phyloP scores from a whole-genome alignment of 306 rosid genomes.

The Sindora glabra region DNA sequence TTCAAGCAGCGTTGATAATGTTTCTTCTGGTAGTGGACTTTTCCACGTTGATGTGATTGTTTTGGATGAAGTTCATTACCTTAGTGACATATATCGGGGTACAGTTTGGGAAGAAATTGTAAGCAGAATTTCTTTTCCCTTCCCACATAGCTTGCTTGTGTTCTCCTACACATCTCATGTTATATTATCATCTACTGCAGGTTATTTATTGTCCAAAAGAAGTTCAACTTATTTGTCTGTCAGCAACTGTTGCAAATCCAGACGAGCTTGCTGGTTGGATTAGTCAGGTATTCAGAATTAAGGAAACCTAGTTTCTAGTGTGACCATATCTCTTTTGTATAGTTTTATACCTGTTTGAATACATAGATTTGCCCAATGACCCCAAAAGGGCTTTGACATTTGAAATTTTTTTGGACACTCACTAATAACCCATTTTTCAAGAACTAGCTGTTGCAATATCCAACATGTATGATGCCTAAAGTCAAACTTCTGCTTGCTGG shows the following conservation, averaged over 20 bases:
- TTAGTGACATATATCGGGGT: slow-evolving; percentile 93
- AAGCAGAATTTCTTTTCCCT: slow-evolving; percentile 28
- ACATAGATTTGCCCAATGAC: too few species aligned
- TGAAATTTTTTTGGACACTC: too few species aligned
- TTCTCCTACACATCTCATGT: slow-evolving; percentile 1
- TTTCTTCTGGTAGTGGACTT: slow-evolving; percentile 72
- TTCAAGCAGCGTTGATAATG: slow-evolving; percentile 75
- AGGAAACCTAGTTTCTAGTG: background rate
- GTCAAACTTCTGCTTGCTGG: too few species aligned
- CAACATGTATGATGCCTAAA: too few species aligned
- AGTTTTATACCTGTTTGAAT: too few species aligned
- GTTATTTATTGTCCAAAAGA: slow-evolving; percentile 81
- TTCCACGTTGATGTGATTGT: slow-evolving; percentile 86
- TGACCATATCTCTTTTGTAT: background rate
- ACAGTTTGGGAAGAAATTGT: slow-evolving; percentile 98
- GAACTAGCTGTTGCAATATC: too few species aligned
- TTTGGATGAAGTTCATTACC: slow-evolving; percentile 97
- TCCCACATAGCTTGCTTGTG: slow-evolving; percentile 7
- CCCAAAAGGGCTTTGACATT: too few species aligned
- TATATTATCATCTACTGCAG: slow-evolving; percentile 29
- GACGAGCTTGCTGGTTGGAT: slow-evolving; percentile 98
- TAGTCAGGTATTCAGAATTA: slow-evolving; percentile 61
- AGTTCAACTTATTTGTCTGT: slow-evolving; percentile 82
- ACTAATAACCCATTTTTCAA: too few species aligned
- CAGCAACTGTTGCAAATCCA: slow-evolving; percentile 92